A percentile compares a stretch with the other conserved stretches of the same genome.
phyloP scores from a whole-genome alignment of 2,329 filamentous ascomycete genomes.

The Bipolaris gigantea region DNA sequence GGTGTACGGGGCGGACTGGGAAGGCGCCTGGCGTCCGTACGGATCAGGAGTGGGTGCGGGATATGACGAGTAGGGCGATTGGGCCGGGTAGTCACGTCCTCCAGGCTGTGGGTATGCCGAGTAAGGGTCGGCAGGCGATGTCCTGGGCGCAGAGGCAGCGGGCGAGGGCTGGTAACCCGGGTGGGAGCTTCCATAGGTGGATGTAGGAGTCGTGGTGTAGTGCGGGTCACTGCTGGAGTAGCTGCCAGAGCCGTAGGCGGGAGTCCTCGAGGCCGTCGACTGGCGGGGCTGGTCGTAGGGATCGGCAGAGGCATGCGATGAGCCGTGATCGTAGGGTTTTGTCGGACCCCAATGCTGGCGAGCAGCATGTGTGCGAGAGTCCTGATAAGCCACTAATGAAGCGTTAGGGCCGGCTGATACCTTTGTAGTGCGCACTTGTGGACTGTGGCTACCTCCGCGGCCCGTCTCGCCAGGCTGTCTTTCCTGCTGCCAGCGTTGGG shows the following conservation, averaged over 20 bases:
- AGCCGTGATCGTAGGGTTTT: slow-evolving; percentile 29
- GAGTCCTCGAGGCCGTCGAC: slow-evolving; percentile 14
- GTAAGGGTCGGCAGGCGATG: slow-evolving; percentile 39
- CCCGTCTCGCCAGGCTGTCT: slow-evolving; percentile 37
- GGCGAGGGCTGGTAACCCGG: slow-evolving; percentile 30
- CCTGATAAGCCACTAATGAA: slow-evolving; percentile 49
- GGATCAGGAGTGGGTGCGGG: slow-evolving; percentile 33
- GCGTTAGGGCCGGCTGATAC: slow-evolving; percentile 51
- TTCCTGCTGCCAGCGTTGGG: slow-evolving; percentile 49
- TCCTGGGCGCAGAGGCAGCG: slow-evolving; percentile 33
- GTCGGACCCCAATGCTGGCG: slow-evolving; percentile 48
- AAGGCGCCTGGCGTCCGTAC: slow-evolving; percentile 27
- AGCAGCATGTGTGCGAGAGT: slow-evolving; percentile 48
- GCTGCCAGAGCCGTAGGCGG: slow-evolving; percentile 21
- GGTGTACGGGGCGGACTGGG: slow-evolving; percentile 26
- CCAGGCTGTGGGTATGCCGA: slow-evolving; percentile 32
- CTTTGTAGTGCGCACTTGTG: slow-evolving; percentile 45
- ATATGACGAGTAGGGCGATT: slow-evolving; percentile 33
- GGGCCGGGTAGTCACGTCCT: slow-evolving; percentile 27
- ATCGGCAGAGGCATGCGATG: slow-evolving; percentile 18
- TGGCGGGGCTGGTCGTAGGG: slow-evolving; percentile 21
- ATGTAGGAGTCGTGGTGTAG: slow-evolving; percentile 38
- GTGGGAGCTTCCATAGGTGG: slow-evolving; percentile 32
- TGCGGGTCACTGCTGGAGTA: slow-evolving; percentile 34
- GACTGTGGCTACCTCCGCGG: slow-evolving; percentile 53